These are phyloP conservation scores for Quercus lobata DNA, from an alignment of 331 rosid genomes.

Conservation along the genomic window DNA sequence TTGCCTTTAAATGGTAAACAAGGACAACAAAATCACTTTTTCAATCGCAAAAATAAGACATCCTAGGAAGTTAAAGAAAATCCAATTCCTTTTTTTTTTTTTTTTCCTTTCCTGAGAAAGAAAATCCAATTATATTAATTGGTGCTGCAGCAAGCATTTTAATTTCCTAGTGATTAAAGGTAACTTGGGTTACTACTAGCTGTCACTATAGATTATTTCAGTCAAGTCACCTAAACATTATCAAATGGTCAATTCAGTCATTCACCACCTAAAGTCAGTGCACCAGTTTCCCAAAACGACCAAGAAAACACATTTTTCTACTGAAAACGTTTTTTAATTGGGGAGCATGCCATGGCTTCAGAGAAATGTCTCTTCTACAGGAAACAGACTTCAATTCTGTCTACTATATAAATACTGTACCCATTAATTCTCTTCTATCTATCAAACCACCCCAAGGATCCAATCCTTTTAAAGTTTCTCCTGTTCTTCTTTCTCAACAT, in stretches of 20 bases:
- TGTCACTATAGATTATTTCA: not conserved
- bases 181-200: conserved; percentile 9
- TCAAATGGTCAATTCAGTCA: conserved; percentile 18
- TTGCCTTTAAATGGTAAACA: too few species aligned
- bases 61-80: not conserved
- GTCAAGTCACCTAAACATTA: conserved; percentile 21
- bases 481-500: conserved; percentile 25
- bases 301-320: conserved; percentile 9
- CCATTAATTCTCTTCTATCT: not conserved
- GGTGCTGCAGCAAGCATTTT: too few species aligned
- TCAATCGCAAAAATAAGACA: too few species aligned
- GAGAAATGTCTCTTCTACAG: conserved; percentile 44
- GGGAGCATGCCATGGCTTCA: conserved; percentile 45
- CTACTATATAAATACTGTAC: not conserved
- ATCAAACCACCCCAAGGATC: not conserved
- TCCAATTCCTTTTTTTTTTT: not conserved
- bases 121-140: not conserved
- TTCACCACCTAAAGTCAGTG: conserved; percentile 35
- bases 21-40: too few species aligned
- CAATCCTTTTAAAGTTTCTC: conserved; percentile 14
- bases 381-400: conserved; percentile 52
- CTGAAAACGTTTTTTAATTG: conserved; percentile 32
- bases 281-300: conserved; percentile 48
- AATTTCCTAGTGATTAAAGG: not conserved
- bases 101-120: not conserved